phyloP scores from a whole-genome alignment of 2,329 filamentous ascomycete species.

The Fusarium tuaranense region DNA sequence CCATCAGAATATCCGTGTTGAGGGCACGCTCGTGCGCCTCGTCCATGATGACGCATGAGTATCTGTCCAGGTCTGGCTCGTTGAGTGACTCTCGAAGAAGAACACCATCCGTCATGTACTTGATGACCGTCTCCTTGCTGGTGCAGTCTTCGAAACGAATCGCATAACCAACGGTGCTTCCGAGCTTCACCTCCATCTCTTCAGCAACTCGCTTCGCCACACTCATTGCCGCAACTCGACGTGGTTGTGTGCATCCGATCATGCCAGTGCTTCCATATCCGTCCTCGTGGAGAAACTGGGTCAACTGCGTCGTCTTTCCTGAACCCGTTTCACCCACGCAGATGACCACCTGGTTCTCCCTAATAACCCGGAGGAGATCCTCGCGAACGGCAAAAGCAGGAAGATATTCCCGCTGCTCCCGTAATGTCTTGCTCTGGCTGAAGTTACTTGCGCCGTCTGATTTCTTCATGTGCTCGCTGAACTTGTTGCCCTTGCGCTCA shows the following conservation, averaged over 20 bases:
- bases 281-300: slow-evolving; percentile 95
- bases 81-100: slow-evolving; percentile 92
- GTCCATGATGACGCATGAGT: slow-evolving; percentile 99
- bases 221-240: slow-evolving; percentile 98
- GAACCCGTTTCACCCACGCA: slow-evolving; percentile 98
- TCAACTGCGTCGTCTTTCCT: slow-evolving; percentile 96
- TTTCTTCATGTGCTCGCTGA: slow-evolving; percentile 90
- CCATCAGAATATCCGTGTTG: slow-evolving; percentile 98
- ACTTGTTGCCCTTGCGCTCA: slow-evolving; percentile 72
- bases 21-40: slow-evolving; percentile 97
- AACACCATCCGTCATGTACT: slow-evolving; percentile 99
- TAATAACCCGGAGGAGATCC: slow-evolving; percentile 88
- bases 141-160: slow-evolving; percentile 99
- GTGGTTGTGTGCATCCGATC: slow-evolving; percentile 96
- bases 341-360: slow-evolving; percentile 97
- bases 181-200: slow-evolving; percentile 95
- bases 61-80: slow-evolving; percentile 92
- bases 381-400: slow-evolving; percentile 97
- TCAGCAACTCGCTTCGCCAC: slow-evolving; percentile 98
- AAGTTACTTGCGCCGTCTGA: slow-evolving; percentile 88
- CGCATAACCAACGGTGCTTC: slow-evolving; percentile 90
- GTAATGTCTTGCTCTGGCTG: slow-evolving; percentile 89
- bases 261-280: slow-evolving; percentile 89
- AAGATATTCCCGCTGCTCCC: slow-evolving; percentile 91
- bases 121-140: slow-evolving; percentile 93